A percentile compares a stretch with the other conserved stretches of the same genome.
These are phyloP conservation scores for Filobasidium floriforme DNA, from an alignment of 768 basidiomycete genomes.

Conservation along the genomic window DNA sequence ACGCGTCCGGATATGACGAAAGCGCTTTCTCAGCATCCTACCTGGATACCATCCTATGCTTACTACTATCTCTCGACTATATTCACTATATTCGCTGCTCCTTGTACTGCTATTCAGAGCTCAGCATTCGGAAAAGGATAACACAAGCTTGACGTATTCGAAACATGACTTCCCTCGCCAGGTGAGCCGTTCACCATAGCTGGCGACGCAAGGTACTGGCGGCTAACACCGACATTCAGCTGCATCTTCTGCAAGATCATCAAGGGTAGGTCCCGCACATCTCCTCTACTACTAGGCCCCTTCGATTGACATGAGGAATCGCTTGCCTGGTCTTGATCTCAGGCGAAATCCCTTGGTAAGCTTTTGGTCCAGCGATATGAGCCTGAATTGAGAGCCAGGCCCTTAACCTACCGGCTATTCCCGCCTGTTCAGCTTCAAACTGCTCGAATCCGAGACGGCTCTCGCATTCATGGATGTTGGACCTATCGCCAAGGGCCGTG, in stretches of 20 bases:
- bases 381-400: not conserved
- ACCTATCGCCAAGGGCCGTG: constrained; percentile 72
- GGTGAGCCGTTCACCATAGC: not conserved
- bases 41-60: no score
- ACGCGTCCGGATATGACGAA: no score
- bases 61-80: no score
- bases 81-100: not conserved
- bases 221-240: constrained; percentile 11
- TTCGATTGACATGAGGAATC: not conserved
- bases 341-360: constrained; percentile 71
- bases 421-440: constrained; percentile 42
- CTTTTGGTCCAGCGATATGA: not conserved
- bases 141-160: no score
- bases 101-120: not conserved
- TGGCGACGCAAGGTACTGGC: no score
- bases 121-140: not conserved
- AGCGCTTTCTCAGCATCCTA: no score
- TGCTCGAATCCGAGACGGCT: constrained; percentile 46
- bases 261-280: constrained; percentile 55
- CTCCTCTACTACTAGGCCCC: not conserved
- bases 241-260: constrained; percentile 96
- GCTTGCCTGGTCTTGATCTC: constrained; percentile 2
- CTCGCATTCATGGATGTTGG: constrained; percentile 82
- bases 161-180: not conserved
- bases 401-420: not conserved